Evolutionary conservation across 176 grass and related monocot genomes (phyloP).

Genomic region (Oryza longistaminata): DNA sequence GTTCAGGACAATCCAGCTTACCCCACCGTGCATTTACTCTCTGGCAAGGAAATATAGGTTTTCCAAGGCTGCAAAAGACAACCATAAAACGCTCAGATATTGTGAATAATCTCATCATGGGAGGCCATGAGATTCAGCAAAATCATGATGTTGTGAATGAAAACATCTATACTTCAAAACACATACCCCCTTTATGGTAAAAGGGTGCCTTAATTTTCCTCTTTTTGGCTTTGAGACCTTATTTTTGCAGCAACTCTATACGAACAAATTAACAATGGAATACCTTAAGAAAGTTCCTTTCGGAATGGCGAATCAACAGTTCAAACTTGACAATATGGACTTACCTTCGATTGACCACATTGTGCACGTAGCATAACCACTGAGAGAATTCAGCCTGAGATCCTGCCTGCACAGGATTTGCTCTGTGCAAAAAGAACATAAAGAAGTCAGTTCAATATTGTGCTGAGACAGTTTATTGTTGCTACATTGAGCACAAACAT

Average conservation of each 20-base stretch:
- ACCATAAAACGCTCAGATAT: constrained; percentile 24
- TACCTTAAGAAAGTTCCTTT: neutral
- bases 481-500: neutral
- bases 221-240: constrained; percentile 29
- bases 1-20: constrained; percentile 82
- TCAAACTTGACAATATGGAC: neutral
- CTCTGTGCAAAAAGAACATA: constrained; percentile 46
- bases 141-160: constrained; percentile 13
- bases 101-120: neutral
- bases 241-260: constrained; percentile 25
- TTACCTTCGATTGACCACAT: constrained; percentile 96
- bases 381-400: constrained; percentile 88
- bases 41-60: constrained; percentile 85
- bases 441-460: constrained; percentile 22
- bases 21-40: constrained; percentile 95
- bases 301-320: neutral
- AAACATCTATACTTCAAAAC: constrained; percentile 19
- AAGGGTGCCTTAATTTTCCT: constrained; percentile 1
- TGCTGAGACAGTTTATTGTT: constrained; percentile 1
- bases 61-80: constrained; percentile 73
- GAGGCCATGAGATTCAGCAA: neutral
- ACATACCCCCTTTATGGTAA: neutral
- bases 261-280: constrained; percentile 7
- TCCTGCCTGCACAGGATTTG: constrained; percentile 85
- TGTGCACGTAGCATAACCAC: constrained; percentile 92